Conservation (phyloP, 2,329 filamentous ascomycete species). For the Dactylellina drechsleri region DNA sequence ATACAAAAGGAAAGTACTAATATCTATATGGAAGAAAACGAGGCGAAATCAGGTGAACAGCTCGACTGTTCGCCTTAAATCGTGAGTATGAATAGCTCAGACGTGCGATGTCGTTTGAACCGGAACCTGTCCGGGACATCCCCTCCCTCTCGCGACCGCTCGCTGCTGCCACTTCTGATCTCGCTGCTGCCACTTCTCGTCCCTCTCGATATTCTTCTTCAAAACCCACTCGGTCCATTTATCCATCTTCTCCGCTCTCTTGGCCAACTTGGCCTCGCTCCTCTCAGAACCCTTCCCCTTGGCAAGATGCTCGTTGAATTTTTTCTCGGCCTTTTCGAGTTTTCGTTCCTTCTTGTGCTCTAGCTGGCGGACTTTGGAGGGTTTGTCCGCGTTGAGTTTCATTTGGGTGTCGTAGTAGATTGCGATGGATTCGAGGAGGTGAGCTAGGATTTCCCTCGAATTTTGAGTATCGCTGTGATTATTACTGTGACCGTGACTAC, state of each 20-base stretch:
- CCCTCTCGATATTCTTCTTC: slow-evolving; percentile 11
- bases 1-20: no score
- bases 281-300: slow-evolving; percentile 37
- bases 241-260: slow-evolving; percentile 45
- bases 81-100: no score
- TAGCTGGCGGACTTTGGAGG: slow-evolving; percentile 3
- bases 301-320: slow-evolving; percentile 31
- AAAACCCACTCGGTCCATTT: slow-evolving; percentile 39
- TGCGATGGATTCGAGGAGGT: slow-evolving; percentile 18
- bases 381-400: slow-evolving; percentile 8
- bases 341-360: slow-evolving; percentile 40
- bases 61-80: no score
- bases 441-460: background rate
- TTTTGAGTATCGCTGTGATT: no score
- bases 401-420: slow-evolving; percentile 44
- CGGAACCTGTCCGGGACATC: background rate
- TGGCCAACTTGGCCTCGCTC: slow-evolving; percentile 28
- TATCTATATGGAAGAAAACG: no score
- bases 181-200: background rate
- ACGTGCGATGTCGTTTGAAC: no score
- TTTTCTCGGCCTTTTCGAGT: slow-evolving; percentile 43
- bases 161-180: background rate
- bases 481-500: background rate
- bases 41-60: no score
- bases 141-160: background rate